Conservation (phyloP, 1,284 basidiomycete genomes). For the Lentinula novae-zelandiae region DNA sequence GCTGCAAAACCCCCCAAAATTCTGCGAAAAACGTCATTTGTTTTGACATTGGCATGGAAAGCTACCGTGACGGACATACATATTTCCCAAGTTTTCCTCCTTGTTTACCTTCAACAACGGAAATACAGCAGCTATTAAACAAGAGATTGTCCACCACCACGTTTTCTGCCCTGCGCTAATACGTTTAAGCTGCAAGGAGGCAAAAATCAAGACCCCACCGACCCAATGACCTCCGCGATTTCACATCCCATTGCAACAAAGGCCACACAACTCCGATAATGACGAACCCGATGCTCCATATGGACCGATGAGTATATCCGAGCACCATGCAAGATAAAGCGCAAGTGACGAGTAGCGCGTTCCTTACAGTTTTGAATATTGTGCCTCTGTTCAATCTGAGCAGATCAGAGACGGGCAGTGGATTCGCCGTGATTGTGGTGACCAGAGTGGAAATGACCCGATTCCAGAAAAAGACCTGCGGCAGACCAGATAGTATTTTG, state of each 20-base stretch:
- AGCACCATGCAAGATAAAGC: slow-evolving; percentile 11
- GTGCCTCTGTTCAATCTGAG: background rate
- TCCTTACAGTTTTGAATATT: background rate
- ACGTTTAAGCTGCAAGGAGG: background rate
- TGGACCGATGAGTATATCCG: slow-evolving; percentile 64
- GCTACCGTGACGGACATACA: slow-evolving; percentile 41
- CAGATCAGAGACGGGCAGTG: background rate
- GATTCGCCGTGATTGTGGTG: background rate
- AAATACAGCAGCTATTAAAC: slow-evolving; percentile 60
- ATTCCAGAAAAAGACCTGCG: slow-evolving; percentile 6
- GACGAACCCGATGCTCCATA: slow-evolving; percentile 73
- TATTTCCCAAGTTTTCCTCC: slow-evolving; percentile 54
- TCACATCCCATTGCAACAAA: slow-evolving; percentile 39
- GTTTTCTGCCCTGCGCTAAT: slow-evolving; percentile 19
- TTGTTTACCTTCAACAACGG: slow-evolving; percentile 76
- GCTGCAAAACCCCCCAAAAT: slow-evolving; percentile 28
- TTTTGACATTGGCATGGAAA: background rate
- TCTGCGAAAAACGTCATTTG: slow-evolving; percentile 15
- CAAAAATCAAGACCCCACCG: background rate
- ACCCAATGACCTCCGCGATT: slow-evolving; percentile 26
- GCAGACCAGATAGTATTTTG: background rate
- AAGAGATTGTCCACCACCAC: slow-evolving; percentile 50
- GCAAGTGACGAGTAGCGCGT: background rate
- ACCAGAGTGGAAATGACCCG: background rate
- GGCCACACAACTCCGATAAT: slow-evolving; percentile 73